phyloP scores from a whole-genome alignment of 257 asterid species.

The Solanum gandarillasii region DNA sequence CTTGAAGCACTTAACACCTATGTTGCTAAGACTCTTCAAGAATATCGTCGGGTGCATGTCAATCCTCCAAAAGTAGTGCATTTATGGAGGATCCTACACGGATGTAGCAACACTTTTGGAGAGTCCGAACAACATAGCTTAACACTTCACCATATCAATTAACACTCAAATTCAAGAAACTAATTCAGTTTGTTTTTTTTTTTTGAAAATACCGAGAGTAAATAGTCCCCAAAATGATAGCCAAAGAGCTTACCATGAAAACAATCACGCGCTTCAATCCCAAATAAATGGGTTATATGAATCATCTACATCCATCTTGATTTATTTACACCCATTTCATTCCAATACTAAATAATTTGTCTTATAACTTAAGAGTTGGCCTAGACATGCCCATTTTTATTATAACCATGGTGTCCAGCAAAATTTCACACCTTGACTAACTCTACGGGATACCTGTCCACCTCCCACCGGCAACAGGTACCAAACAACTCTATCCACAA shows the following conservation, averaged over 20 bases:
- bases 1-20: not conserved
- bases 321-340: not conserved
- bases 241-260: not conserved
- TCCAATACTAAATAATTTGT: not conserved
- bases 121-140: not conserved
- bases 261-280: not conserved
- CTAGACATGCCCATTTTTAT: not conserved
- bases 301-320: not conserved
- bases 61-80: not conserved
- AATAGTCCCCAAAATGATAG: not conserved
- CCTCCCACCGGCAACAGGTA: not conserved
- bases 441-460: not conserved
- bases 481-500: not conserved
- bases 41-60: not conserved
- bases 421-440: not conserved
- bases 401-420: not conserved
- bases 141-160: not conserved
- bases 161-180: not conserved
- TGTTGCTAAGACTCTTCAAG: not conserved
- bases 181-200: not conserved
- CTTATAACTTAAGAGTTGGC: not conserved
- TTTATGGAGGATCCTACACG: not conserved
- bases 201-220: not conserved
- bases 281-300: not conserved
- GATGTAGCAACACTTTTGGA: not conserved